Percentiles rank a stretch among this genome's conserved stretches.
These are phyloP conservation scores for Aquilaria agallochum DNA, from an alignment of 441 rosid species.

Conservation along the genomic window DNA sequence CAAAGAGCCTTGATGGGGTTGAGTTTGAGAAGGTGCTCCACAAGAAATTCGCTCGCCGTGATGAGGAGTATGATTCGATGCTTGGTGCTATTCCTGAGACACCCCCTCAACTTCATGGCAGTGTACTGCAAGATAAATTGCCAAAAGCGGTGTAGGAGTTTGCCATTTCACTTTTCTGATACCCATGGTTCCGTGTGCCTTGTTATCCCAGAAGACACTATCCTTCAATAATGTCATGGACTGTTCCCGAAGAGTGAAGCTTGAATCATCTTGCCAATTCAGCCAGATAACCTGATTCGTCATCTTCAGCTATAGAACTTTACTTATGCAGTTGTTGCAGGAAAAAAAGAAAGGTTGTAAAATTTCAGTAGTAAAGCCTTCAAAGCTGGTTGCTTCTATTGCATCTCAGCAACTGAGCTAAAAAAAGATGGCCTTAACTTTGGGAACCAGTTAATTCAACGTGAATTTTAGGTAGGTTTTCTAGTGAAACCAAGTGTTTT, in stretches of 20 bases:
- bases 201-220: slow-evolving; percentile 17
- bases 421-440: too few species aligned
- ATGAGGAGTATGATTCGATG: slow-evolving; percentile 55
- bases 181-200: slow-evolving; percentile 10
- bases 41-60: slow-evolving; percentile 54
- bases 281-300: slow-evolving; percentile 5
- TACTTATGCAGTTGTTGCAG: too few species aligned
- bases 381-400: too few species aligned
- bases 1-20: slow-evolving; percentile 54
- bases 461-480: too few species aligned
- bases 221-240: slow-evolving; percentile 27
- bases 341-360: too few species aligned
- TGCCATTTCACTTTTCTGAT: slow-evolving; percentile 1
- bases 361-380: too few species aligned
- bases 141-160: slow-evolving; percentile 32
- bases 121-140: slow-evolving; percentile 33
- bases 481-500: too few species aligned
- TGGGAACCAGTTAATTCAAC: too few species aligned
- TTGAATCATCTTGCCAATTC: slow-evolving; percentile 10
- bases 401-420: too few species aligned
- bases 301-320: background rate
- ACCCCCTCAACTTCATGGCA: slow-evolving; percentile 49
- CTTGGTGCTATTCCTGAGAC: slow-evolving; percentile 50
- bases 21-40: slow-evolving; percentile 57
- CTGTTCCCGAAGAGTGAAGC: slow-evolving; percentile 6